Evolutionary conservation across 2,329 filamentous ascomycete genomes (phyloP).

Genomic region (Beauveria bassiana): DNA sequence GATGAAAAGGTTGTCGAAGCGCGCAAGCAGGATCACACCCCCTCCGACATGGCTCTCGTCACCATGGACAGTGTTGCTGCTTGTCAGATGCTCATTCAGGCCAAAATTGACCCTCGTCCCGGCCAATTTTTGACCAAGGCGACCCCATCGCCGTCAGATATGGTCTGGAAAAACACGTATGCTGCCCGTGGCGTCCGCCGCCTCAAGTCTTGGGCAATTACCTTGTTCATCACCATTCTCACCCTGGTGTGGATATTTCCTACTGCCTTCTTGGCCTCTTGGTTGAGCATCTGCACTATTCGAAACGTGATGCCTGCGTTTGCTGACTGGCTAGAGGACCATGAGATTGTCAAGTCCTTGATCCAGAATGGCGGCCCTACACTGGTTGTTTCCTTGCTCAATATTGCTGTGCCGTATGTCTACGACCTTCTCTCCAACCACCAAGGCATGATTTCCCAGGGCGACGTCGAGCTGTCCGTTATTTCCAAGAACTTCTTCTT

Average conservation of each 20-base stretch:
- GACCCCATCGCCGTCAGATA: constrained; percentile 80
- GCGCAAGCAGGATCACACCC: constrained; percentile 65
- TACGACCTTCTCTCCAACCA: constrained; percentile 88
- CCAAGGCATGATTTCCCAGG: constrained; percentile 92
- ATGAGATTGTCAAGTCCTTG: constrained; percentile 65
- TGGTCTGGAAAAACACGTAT: constrained; percentile 96
- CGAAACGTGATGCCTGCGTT: constrained; percentile 63
- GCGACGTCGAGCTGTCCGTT: constrained; percentile 86
- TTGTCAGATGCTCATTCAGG: constrained; percentile 92
- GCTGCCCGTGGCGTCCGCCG: constrained; percentile 65
- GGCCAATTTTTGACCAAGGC: constrained; percentile 77
- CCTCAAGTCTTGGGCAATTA: constrained; percentile 75
- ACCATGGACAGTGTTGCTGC: constrained; percentile 95
- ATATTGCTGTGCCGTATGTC: constrained; percentile 82
- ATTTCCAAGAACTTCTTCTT: constrained; percentile 99
- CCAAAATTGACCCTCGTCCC: constrained; percentile 83
- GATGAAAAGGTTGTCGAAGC: constrained; percentile 67
- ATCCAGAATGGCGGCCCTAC: constrained; percentile 86
- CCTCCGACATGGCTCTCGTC: constrained; percentile 84
- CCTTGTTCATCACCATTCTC: constrained; percentile 70
- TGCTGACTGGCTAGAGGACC: constrained; percentile 56
- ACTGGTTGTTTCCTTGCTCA: constrained; percentile 75
- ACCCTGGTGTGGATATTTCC: constrained; percentile 85
- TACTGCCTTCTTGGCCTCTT: constrained; percentile 67
- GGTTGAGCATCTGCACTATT: constrained; percentile 77